Conservation (phyloP, 495 filamentous ascomycete species). For the Penicillium cataractarum region DNA sequence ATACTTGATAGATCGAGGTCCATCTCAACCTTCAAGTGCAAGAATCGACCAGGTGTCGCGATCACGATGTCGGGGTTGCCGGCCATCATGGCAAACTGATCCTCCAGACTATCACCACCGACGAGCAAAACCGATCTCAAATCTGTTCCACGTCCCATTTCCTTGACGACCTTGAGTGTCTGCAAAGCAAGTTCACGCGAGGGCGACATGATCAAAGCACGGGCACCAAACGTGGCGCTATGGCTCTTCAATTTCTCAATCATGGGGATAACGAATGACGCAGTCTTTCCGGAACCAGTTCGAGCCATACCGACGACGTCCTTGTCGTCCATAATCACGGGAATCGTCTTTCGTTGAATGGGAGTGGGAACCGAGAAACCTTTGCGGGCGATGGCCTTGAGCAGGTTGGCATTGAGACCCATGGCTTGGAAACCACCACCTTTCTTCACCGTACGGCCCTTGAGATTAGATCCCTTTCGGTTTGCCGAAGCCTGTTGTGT, state of each 20-base stretch:
- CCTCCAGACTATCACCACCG: slow-evolving; percentile 93
- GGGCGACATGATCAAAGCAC: slow-evolving; percentile 86
- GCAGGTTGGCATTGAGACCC: slow-evolving; percentile 80
- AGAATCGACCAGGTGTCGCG: slow-evolving; percentile 91
- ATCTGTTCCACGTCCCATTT: slow-evolving; percentile 87
- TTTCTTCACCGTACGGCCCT: slow-evolving; percentile 86
- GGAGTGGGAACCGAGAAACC: slow-evolving; percentile 95
- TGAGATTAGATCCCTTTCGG: slow-evolving; percentile 77
- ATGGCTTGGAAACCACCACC: slow-evolving; percentile 96
- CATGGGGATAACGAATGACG: slow-evolving; percentile 97
- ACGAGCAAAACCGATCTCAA: slow-evolving; percentile 85
- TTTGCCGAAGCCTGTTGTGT: slow-evolving; percentile 81
- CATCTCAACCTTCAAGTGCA: slow-evolving; percentile 97
- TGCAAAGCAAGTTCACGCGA: slow-evolving; percentile 92
- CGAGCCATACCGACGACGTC: slow-evolving; percentile 98
- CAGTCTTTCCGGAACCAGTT: slow-evolving; percentile 96
- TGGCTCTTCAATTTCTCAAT: slow-evolving; percentile 92
- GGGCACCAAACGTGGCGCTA: slow-evolving; percentile 78
- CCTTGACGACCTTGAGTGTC: slow-evolving; percentile 94
- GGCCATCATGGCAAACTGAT: slow-evolving; percentile 92
- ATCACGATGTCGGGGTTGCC: slow-evolving; percentile 95
- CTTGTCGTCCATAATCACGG: slow-evolving; percentile 80
- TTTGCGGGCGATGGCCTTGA: slow-evolving; percentile 89
- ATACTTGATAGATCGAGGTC: slow-evolving; percentile 81
- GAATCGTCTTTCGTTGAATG: slow-evolving; percentile 96